Evolutionary conservation across 164 flowering plant genomes (phyloP).

Genomic region (Cinnamomum chago): DNA sequence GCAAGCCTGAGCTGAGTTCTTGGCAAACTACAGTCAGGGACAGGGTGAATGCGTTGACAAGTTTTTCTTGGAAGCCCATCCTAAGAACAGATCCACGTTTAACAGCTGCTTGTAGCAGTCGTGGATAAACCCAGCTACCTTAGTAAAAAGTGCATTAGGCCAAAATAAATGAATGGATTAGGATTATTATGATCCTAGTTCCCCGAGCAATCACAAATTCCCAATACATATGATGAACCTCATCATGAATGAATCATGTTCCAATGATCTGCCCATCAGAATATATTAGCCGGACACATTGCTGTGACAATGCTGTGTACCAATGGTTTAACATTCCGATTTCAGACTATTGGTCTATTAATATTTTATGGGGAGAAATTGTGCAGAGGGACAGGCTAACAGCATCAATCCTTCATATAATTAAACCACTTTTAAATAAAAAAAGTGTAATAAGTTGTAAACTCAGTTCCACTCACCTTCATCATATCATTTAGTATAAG

Average conservation of each 20-base stretch:
- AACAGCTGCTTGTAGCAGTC: not conserved
- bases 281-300: too few relatives aligned
- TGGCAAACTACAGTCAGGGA: not conserved
- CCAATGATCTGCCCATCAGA: too few relatives aligned
- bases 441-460: conserved; percentile 7
- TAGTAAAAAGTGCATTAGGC: not conserved
- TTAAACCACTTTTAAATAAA: conserved; percentile 1
- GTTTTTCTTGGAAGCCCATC: not conserved
- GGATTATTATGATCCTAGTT: too few relatives aligned
- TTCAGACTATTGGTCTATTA: too few relatives aligned
- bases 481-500: conserved; percentile 98
- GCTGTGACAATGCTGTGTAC: too few relatives aligned
- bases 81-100: not conserved
- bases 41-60: not conserved
- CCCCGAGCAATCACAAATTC: too few relatives aligned
- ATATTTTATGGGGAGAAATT: too few relatives aligned
- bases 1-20: not conserved
- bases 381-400: too few relatives aligned
- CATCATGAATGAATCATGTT: too few relatives aligned
- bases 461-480: conserved; percentile 58
- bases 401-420: too few relatives aligned
- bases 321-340: too few relatives aligned
- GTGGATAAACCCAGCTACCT: not conserved
- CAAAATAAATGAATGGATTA: not conserved
- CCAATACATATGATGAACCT: too few relatives aligned